Conservation (phyloP, 108 stramenopile species). For the Nitzschia sp. region DNA sequence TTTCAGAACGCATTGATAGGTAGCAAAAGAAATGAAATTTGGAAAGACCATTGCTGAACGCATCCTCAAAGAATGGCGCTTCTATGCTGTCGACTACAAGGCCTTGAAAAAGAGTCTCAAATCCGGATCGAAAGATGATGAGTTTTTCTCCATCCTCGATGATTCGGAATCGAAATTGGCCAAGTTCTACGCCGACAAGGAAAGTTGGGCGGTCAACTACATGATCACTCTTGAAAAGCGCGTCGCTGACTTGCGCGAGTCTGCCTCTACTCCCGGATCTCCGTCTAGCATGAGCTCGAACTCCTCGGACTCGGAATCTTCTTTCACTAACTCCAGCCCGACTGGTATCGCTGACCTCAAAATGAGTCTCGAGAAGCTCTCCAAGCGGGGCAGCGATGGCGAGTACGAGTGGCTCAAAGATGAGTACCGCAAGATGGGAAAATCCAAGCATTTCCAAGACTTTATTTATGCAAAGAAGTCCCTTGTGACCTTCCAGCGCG, state of each 20-base stretch:
- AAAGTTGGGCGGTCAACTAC: constrained; percentile 53
- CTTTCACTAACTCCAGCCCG: constrained; percentile 19
- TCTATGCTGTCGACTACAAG: constrained; percentile 64
- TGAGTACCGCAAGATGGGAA: constrained; percentile 48
- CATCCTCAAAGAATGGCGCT: constrained; percentile 57
- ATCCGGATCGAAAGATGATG: constrained; percentile 16
- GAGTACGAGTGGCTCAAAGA: constrained; percentile 43
- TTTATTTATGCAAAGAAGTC: constrained; percentile 64
- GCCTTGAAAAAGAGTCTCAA: constrained; percentile 47
- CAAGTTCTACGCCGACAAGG: constrained; percentile 63
- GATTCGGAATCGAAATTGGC: constrained; percentile 50
- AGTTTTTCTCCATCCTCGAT: constrained; percentile 32
- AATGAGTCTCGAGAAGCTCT: constrained; percentile 6
- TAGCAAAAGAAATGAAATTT: constrained; percentile 45
- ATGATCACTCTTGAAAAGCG: constrained; percentile 49
- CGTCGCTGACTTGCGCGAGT: constrained; percentile 41
- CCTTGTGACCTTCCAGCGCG: constrained; percentile 43
- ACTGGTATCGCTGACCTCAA: constrained; percentile 18
- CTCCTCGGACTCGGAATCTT: constrained; percentile 12
- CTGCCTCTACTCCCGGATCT: constrained; percentile 22
- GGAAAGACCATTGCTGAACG: constrained; percentile 47
- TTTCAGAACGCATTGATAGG: no score
- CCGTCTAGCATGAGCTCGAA: constrained; percentile 15
- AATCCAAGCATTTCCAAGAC: constrained; percentile 50
- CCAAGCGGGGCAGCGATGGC: constrained; percentile 12